Conservation (phyloP, 1,284 basidiomycete genomes). For the Sporisorium sorghi region DNA sequence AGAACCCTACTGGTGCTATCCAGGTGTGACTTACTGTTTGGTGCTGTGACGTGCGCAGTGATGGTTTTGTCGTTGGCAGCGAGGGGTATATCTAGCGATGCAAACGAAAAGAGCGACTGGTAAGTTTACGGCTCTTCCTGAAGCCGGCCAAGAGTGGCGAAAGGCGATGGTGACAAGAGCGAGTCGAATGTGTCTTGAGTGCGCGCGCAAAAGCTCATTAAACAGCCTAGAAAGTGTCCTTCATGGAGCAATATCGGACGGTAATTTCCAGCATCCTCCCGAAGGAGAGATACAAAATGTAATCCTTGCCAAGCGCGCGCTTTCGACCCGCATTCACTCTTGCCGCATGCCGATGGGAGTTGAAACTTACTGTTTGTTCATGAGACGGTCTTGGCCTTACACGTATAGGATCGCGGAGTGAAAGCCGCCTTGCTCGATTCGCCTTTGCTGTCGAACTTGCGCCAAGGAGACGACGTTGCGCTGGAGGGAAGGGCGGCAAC, state of each 20-base stretch:
- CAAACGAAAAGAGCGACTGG: neutral
- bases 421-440: neutral
- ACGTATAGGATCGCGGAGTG: neutral
- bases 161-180: neutral
- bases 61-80: neutral
- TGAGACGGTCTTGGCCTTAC: neutral
- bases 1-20: neutral
- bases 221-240: constrained; percentile 60
- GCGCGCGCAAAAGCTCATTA: constrained; percentile 48
- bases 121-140: neutral
- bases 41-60: neutral
- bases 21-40: neutral
- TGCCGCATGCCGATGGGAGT: neutral
- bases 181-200: too few species aligned
- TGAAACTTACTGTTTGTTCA: constrained; percentile 27
- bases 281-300: constrained; percentile 40
- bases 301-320: constrained; percentile 22
- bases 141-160: neutral
- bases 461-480: neutral
- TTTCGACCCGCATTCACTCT: neutral
- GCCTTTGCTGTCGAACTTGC: neutral
- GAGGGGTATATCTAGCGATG: neutral
- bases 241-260: constrained; percentile 63
- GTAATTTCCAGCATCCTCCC: constrained; percentile 64
- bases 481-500: neutral